A percentile compares a stretch with the other conserved stretches of the same genome.
phyloP scores from a whole-genome alignment of 2,329 filamentous ascomycete species.

The Fusarium newnesense region DNA sequence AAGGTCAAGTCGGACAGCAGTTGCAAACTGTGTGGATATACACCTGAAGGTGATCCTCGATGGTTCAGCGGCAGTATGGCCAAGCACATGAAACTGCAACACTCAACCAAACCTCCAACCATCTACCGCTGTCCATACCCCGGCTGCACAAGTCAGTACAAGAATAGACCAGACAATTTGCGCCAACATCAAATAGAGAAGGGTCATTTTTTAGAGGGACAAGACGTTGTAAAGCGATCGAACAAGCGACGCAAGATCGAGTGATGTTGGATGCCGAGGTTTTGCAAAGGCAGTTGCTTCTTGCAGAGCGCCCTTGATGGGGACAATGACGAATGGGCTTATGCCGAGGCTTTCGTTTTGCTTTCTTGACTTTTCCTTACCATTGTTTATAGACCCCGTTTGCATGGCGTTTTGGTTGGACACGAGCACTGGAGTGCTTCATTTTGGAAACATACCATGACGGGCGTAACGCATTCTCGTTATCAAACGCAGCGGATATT shows the following conservation, averaged over 20 bases:
- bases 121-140: slow-evolving; percentile 65
- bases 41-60: slow-evolving; percentile 65
- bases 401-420: slow-evolving; percentile 29
- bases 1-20: slow-evolving; percentile 57
- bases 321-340: background rate
- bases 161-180: slow-evolving; percentile 66
- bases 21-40: slow-evolving; percentile 65
- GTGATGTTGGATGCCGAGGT: background rate
- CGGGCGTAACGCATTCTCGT: slow-evolving; percentile 13
- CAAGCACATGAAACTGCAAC: slow-evolving; percentile 66
- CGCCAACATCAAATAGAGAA: slow-evolving; percentile 67
- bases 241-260: slow-evolving; percentile 60
- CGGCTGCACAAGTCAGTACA: slow-evolving; percentile 65
- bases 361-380: slow-evolving; percentile 3
- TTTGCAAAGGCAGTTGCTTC: background rate
- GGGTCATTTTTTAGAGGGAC: slow-evolving; percentile 61
- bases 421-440: slow-evolving; percentile 2
- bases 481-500: background rate
- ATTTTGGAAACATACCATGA: slow-evolving; percentile 31
- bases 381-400: slow-evolving; percentile 7
- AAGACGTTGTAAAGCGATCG: slow-evolving; percentile 51
- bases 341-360: background rate
- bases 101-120: slow-evolving; percentile 59
- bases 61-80: slow-evolving; percentile 70
- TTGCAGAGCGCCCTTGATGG: background rate